Evolutionary conservation across 768 basidiomycete species (phyloP).

Genomic region (Boletus sensibilis): DNA sequence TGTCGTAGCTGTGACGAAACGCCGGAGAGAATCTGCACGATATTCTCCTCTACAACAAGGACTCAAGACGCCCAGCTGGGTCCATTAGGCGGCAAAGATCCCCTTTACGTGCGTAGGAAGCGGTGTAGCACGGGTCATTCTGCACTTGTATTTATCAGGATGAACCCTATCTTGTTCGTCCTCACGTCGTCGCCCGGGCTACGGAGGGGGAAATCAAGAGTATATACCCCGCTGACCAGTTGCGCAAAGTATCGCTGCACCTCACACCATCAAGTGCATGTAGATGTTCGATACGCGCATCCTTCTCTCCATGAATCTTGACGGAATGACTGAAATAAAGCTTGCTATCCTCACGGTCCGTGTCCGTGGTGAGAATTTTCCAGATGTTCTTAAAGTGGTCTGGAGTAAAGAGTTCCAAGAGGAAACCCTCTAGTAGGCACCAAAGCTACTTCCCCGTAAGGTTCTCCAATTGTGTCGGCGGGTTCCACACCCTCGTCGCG

Average conservation of each 20-base stretch:
- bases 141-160: too few species aligned
- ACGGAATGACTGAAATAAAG: neutral
- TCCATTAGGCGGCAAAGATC: too few species aligned
- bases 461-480: neutral
- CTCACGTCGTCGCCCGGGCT: too few species aligned
- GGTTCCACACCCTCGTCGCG: neutral
- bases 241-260: neutral
- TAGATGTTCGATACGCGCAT: neutral
- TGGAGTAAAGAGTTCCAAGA: neutral
- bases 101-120: too few species aligned
- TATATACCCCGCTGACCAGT: neutral
- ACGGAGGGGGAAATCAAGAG: neutral
- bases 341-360: neutral
- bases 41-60: too few species aligned
- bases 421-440: neutral
- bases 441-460: neutral
- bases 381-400: neutral
- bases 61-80: too few species aligned
- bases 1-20: too few species aligned
- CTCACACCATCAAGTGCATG: neutral
- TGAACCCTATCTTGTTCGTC: too few species aligned
- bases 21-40: too few species aligned
- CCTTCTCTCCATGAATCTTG: neutral
- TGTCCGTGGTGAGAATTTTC: neutral
- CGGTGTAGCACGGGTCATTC: too few species aligned